phyloP scores from a whole-genome alignment of 2,329 filamentous ascomycete species.

The Clonostachys byssicola region DNA sequence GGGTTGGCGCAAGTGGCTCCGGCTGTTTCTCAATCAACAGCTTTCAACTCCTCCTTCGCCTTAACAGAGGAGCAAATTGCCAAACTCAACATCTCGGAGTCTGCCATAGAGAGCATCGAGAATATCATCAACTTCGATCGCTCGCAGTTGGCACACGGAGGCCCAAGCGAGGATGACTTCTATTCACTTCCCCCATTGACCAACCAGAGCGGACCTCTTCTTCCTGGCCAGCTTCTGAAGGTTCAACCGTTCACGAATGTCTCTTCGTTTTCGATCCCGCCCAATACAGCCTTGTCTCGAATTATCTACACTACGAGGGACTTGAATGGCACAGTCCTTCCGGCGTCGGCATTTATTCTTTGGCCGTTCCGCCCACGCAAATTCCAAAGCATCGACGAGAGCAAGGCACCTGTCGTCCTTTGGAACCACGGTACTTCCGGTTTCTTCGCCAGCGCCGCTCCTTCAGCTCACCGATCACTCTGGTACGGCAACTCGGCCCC shows the following conservation, averaged over 20 bases:
- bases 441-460: constrained; percentile 24
- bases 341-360: constrained; percentile 39
- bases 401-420: constrained; percentile 19
- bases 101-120: not conserved
- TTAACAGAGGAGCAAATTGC: constrained; percentile 3
- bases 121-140: constrained; percentile 6
- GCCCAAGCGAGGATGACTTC: constrained; percentile 9
- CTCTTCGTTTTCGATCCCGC: constrained; percentile 1
- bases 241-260: constrained; percentile 8
- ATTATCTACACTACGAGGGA: constrained; percentile 38
- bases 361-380: constrained; percentile 28
- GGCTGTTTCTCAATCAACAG: not conserved
- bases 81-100: not conserved
- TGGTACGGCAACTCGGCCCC: constrained; percentile 31
- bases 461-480: constrained; percentile 30
- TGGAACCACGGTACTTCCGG: constrained; percentile 41
- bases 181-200: constrained; percentile 4
- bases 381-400: not conserved
- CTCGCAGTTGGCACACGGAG: constrained; percentile 8
- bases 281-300: constrained; percentile 28
- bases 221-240: constrained; percentile 7
- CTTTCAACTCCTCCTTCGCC: constrained; percentile 9
- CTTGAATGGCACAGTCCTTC: constrained; percentile 33
- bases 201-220: not conserved
- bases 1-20: not conserved